Evolutionary conservation across 2,329 filamentous ascomycete genomes (phyloP).

Genomic region (Epichloe gansuensis): DNA sequence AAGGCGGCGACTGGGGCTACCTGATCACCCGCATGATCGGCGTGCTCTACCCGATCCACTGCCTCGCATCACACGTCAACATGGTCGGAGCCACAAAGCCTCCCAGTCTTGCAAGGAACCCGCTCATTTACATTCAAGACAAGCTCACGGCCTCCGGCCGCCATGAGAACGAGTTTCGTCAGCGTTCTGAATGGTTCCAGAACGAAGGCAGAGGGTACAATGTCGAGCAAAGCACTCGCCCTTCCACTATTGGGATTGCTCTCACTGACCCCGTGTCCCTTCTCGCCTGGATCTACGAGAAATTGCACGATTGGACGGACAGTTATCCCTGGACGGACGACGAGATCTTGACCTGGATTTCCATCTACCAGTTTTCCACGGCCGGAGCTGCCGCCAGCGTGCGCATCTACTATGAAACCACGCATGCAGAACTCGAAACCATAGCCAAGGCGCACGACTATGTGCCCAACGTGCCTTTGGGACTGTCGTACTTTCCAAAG

Average conservation of each 20-base stretch:
- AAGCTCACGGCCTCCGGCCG: constrained; percentile 39
- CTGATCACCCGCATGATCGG: constrained; percentile 52
- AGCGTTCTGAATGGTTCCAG: constrained; percentile 44
- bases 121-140: constrained; percentile 41
- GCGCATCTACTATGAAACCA: constrained; percentile 61
- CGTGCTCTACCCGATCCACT: constrained; percentile 38
- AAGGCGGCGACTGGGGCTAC: constrained; percentile 63
- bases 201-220: constrained; percentile 33
- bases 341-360: constrained; percentile 64
- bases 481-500: constrained; percentile 43
- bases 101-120: constrained; percentile 38
- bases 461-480: constrained; percentile 26
- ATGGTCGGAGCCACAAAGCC: constrained; percentile 37
- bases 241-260: constrained; percentile 59
- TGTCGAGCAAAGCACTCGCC: constrained; percentile 44
- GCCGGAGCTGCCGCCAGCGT: constrained; percentile 56
- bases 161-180: constrained; percentile 27
- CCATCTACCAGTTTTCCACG: constrained; percentile 57
- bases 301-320: constrained; percentile 67
- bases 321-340: constrained; percentile 62
- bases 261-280: constrained; percentile 59
- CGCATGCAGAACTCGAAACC: constrained; percentile 24
- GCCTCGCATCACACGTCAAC: constrained; percentile 44
- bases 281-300: constrained; percentile 72
- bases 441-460: constrained; percentile 13